Evolutionary conservation across 805 yeast species (phyloP), one percentile per base, ranked within the genome.

Genomic region (Myxozyma mucilagina): DNA sequence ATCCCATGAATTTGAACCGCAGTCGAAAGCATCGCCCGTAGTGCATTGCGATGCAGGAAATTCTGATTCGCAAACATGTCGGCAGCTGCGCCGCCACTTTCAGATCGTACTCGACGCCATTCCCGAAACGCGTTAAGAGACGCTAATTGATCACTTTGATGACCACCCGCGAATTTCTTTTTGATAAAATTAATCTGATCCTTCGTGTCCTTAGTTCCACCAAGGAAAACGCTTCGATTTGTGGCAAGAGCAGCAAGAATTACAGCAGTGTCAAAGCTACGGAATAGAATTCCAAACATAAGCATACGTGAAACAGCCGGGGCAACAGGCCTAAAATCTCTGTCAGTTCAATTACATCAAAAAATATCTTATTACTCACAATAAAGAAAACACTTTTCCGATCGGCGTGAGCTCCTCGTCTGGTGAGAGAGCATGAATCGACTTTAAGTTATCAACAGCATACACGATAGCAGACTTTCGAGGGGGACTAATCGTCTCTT

Each of bases 401-500:
- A 48, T 31, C 11, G 61, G 59, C 11, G 68, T 66, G 11, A 66
- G 36, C 9, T 61, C 59, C 16, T 52, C 68, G 13, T 47, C 47
- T 10, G 54, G 44, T 14, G 56, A 44, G n/a, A 66, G 53, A 24
- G 68, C 68, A 5, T 66, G 66, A 34, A 66, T 53, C 13, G 58
- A 49, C 44, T 35, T 45, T 32, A 66, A 36, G 9, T 53, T 10
- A 9, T 53, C 58, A 8, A 66, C 47, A 4, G 68, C 67, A 31
- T 49, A n/a, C 29, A 24, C 32, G 10, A 66, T 54, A 7, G 63
- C 58, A 8, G 34, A 9, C 14, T 42, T 16, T 24, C 57, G n/a
- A 5, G 68, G 68, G n/a, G 68, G 66, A 18, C 61, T 56, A n/a
- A 66, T 56, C 16, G 63, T 45, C 8, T 54, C 57, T 14, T 42